These are phyloP conservation scores for Rhododendron ovatum DNA, from an alignment of 148 eudicot species.

Conservation along the genomic window DNA sequence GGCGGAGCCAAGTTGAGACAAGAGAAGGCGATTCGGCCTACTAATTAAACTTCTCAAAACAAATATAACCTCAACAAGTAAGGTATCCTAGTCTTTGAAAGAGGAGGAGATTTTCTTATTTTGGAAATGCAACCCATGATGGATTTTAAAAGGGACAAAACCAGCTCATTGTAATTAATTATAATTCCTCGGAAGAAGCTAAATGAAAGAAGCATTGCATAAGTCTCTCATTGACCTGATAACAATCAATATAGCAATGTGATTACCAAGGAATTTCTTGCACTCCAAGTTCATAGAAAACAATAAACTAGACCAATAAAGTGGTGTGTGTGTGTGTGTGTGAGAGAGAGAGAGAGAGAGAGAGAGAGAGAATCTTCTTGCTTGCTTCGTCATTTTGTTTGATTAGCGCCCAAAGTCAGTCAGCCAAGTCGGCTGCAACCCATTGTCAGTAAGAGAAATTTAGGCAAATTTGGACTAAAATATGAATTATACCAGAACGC, in stretches of 20 bases:
- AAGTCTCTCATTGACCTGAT: not conserved
- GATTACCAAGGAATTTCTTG: constrained; percentile 3
- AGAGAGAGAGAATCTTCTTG: no score
- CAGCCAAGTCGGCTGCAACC: not conserved
- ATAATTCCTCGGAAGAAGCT: not conserved
- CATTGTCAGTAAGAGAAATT: not conserved
- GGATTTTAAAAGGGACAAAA: not conserved
- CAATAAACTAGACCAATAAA: not conserved
- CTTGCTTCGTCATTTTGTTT: not conserved
- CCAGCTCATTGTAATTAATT: not conserved
- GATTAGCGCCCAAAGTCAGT: not conserved
- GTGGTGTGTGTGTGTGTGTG: not conserved
- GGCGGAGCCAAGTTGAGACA: not conserved
- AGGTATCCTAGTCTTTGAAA: not conserved
- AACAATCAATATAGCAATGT: not conserved
- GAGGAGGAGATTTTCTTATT: not conserved
- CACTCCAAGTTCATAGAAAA: not conserved
- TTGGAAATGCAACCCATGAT: not conserved
- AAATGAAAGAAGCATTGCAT: not conserved
- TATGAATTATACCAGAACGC: not conserved
- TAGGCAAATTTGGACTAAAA: not conserved
- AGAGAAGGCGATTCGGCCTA: not conserved
- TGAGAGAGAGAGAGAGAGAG: no score
- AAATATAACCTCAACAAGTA: no score
- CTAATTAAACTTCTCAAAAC: not conserved